Evolutionary conservation across 192 early-diverging fungal genomes (phyloP).

Genomic region (Linnemannia schmuckeri): DNA sequence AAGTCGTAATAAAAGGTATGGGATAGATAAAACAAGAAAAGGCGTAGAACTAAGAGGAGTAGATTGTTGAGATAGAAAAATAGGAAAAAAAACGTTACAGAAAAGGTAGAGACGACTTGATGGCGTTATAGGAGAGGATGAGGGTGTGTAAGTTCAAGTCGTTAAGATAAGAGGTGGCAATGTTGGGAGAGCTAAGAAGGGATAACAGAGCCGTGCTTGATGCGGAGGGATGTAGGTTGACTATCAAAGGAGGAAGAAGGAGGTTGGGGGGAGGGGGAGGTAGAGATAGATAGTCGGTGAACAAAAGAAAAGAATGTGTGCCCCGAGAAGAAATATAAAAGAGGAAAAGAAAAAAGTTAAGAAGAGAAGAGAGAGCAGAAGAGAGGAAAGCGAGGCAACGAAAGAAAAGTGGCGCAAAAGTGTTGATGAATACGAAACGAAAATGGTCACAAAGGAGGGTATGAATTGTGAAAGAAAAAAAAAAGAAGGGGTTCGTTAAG

Average conservation of each 20-base stretch:
- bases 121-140: not conserved
- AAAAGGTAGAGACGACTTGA: not conserved
- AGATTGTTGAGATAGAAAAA: conserved; percentile 9
- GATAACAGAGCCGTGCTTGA: conserved; percentile 6
- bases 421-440: too few relatives aligned
- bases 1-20: not conserved
- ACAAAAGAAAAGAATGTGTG: not conserved
- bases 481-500: not conserved
- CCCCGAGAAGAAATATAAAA: not conserved
- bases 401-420: not conserved
- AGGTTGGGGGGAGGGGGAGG: not conserved
- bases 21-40: not conserved
- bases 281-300: conserved; percentile 10
- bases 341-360: not conserved
- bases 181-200: not conserved
- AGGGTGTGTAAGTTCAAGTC: not conserved
- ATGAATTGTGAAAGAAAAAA: not conserved
- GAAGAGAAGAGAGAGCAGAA: not conserved
- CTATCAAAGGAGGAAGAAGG: not conserved
- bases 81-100: conserved; percentile 10
- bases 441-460: not conserved
- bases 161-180: not conserved
- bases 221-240: conserved; percentile 1
- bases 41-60: too few relatives aligned
- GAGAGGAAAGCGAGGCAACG: not conserved